Conservation (phyloP, 257 asterid genomes). For the Solanum acaule region DNA sequence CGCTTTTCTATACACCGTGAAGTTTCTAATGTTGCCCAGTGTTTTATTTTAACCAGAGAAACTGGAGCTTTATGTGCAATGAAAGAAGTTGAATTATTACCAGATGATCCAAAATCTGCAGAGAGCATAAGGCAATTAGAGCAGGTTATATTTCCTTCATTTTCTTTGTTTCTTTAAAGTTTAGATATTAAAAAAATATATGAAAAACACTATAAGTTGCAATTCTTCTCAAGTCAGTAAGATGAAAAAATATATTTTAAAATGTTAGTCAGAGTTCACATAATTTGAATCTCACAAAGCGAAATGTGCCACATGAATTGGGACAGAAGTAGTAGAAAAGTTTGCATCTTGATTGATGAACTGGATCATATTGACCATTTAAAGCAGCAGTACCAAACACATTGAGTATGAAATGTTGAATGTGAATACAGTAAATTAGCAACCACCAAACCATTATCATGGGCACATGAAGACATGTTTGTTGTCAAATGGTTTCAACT, state of each 20-base stretch:
- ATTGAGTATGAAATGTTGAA: not conserved
- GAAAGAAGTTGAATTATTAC: conserved; percentile 90
- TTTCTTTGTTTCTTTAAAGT: not conserved
- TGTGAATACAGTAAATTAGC: not conserved
- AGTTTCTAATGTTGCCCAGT: not conserved
- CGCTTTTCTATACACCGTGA: not conserved
- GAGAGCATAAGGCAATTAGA: conserved; percentile 77
- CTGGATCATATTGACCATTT: not conserved
- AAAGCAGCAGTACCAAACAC: not conserved
- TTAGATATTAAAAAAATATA: not conserved
- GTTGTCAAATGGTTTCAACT: not conserved
- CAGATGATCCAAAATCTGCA: conserved; percentile 69
- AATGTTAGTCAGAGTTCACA: not conserved
- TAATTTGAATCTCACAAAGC: not conserved
- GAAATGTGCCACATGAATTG: not conserved
- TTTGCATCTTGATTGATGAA: not conserved
- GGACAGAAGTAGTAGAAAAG: not conserved
- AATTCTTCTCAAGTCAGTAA: not conserved
- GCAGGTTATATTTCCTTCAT: conserved; percentile 40
- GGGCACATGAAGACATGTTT: not conserved
- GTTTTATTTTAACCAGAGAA: conserved; percentile 31
- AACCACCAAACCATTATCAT: not conserved
- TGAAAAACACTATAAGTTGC: not conserved
- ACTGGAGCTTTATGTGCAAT: conserved; percentile 94
- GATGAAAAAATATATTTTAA: not conserved